These are phyloP conservation scores for Marchantia polymorpha DNA, from an alignment of 225 moss, liverwort and hornwort species.

Conservation along the genomic window DNA sequence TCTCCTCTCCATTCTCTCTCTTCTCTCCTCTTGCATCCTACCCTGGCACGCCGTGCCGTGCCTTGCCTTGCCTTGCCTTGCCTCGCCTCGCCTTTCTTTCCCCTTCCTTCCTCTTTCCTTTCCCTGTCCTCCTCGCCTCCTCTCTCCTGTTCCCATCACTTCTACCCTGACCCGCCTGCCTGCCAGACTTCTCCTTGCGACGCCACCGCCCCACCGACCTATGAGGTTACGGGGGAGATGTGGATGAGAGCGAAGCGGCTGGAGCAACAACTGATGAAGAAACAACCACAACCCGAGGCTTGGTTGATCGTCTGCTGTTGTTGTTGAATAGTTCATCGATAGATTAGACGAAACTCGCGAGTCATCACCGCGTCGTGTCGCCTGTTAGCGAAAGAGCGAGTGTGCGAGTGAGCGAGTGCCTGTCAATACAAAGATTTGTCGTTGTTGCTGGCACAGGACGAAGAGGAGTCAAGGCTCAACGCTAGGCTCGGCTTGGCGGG, in stretches of 20 bases:
- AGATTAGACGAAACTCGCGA: conserved; percentile 5
- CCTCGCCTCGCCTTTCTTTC: background rate
- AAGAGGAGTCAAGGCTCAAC: background rate
- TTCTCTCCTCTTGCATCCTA: background rate
- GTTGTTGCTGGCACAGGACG: conserved; percentile 1
- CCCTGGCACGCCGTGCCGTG: background rate
- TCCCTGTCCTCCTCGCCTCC: background rate
- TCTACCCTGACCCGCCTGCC: background rate
- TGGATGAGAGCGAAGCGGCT: conserved; percentile 31
- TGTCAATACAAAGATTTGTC: conserved; percentile 10
- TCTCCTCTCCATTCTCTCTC: too few species aligned
- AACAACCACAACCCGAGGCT: conserved; percentile 14
- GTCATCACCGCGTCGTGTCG: background rate
- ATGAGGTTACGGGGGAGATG: conserved; percentile 35
- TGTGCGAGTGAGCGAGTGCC: background rate
- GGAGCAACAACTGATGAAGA: conserved; percentile 22
- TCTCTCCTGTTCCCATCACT: background rate
- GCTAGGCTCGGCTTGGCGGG: conserved; percentile 1
- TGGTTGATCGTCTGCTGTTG: background rate
- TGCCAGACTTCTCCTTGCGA: conserved; percentile 6
- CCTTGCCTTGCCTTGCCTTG: too few species aligned
- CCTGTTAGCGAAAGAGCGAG: background rate
- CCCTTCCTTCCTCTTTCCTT: background rate
- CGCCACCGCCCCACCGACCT: conserved; percentile 21
- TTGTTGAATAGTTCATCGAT: background rate